These are phyloP conservation scores for Macaranga tanarius DNA, from an alignment of 441 rosid genomes.

Conservation along the genomic window DNA sequence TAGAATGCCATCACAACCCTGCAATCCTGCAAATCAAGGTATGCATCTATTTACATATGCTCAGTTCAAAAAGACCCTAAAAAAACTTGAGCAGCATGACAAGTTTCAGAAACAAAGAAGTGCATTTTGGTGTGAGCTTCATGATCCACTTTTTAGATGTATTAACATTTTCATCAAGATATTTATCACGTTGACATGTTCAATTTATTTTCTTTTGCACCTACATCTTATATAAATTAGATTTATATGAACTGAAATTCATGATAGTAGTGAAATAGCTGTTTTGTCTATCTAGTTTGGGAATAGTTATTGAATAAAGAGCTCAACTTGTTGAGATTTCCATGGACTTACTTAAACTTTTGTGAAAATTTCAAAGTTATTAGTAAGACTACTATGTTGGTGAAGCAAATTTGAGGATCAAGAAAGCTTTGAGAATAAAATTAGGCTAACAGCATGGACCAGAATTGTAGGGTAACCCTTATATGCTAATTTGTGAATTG, in stretches of 20 bases:
- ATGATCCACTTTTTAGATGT: conserved; percentile 9
- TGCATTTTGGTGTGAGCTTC: conserved; percentile 1
- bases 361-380: background rate
- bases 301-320: conserved; percentile 3
- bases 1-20: conserved; percentile 23
- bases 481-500: background rate
- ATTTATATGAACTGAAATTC: background rate
- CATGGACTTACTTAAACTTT: background rate
- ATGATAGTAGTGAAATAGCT: conserved; percentile 10
- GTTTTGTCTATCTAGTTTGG: background rate
- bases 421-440: background rate
- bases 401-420: background rate
- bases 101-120: background rate
- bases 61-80: background rate
- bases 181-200: background rate
- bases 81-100: background rate
- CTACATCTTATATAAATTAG: background rate
- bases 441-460: too few relatives aligned
- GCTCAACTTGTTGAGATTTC: background rate
- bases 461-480: background rate
- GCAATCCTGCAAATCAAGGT: conserved; percentile 38
- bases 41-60: conserved; percentile 11
- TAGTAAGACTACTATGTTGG: background rate
- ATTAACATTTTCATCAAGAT: background rate
- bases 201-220: background rate